phyloP scores from a whole-genome alignment of 1,139 yeast genomes.

The Yamadazyma sp. region DNA sequence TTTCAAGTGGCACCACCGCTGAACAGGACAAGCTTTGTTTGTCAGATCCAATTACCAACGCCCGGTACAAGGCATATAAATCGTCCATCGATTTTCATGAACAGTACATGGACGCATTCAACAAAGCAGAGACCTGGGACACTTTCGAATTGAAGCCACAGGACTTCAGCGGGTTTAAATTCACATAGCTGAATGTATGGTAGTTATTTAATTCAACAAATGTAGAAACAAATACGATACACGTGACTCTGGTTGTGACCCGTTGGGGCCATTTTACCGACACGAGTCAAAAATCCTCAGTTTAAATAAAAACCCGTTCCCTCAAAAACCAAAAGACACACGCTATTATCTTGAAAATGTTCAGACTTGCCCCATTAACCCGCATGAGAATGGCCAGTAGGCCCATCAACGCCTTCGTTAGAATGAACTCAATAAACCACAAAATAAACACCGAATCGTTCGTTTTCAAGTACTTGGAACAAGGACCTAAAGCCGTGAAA shows the following conservation, averaged over 20 bases:
- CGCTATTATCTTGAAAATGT: constrained; percentile 5
- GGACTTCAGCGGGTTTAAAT: constrained; percentile 9
- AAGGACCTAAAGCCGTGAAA: constrained; percentile 55
- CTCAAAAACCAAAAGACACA: not conserved
- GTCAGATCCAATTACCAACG: constrained; percentile 4
- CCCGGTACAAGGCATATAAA: constrained; percentile 5
- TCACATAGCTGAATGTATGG: no score
- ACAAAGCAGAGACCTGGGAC: constrained; percentile 4
- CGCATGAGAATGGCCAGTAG: constrained; percentile 8
- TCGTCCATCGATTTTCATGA: constrained; percentile 9
- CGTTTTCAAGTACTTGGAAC: constrained; percentile 49
- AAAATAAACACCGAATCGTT: constrained; percentile 52
- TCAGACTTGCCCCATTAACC: constrained; percentile 9
- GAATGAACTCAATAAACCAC: constrained; percentile 44
- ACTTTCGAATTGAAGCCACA: constrained; percentile 10
- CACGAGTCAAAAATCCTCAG: constrained; percentile 2
- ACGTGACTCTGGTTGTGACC: constrained; percentile 3
- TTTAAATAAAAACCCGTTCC: constrained; percentile 2
- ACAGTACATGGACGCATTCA: constrained; percentile 12
- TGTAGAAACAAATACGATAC: no score
- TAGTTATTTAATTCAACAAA: no score
- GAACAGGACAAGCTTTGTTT: constrained; percentile 15
- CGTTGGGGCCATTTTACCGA: not conserved
- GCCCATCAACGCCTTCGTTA: constrained; percentile 12
- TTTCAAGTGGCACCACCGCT: constrained; percentile 6